phyloP scores from a whole-genome alignment of 441 rosid species.

The Arabidopsis hybrid region DNA sequence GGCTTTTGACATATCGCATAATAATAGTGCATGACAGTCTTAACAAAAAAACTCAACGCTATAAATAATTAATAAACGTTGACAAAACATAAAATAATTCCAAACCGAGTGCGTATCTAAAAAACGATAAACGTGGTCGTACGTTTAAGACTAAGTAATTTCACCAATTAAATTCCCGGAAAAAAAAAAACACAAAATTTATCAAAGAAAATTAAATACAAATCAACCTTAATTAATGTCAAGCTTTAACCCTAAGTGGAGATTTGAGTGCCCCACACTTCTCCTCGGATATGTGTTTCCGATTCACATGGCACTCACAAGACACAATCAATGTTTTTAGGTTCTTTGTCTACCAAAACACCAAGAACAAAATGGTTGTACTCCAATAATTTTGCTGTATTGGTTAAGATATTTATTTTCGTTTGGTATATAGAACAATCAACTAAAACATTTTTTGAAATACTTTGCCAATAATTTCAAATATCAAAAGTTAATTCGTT shows the following conservation, averaged over 20 bases:
- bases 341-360: slow-evolving; percentile 38
- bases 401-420: slow-evolving; percentile 4
- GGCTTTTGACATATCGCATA: slow-evolving; percentile 14
- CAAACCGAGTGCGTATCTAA: slow-evolving; percentile 15
- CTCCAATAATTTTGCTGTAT: slow-evolving; percentile 1
- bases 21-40: slow-evolving; percentile 4
- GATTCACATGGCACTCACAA: slow-evolving; percentile 44
- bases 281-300: slow-evolving; percentile 33
- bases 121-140: slow-evolving; percentile 19
- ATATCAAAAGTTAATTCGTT: no score
- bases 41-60: slow-evolving; percentile 21
- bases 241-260: background rate
- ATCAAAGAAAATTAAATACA: background rate
- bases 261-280: slow-evolving; percentile 29
- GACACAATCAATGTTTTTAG: slow-evolving; percentile 43
- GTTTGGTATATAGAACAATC: background rate
- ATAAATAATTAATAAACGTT: slow-evolving; percentile 31
- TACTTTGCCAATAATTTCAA: no score
- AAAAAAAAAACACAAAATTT: no score
- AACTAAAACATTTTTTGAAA: no score
- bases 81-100: slow-evolving; percentile 21
- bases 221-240: slow-evolving; percentile 10
- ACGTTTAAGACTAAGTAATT: background rate
- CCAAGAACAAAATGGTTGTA: slow-evolving; percentile 25
- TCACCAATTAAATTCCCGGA: background rate